Base-by-base conservation (phyloP, 1,284 basidiomycete genomes). In the Puccinia hordei region DNA sequence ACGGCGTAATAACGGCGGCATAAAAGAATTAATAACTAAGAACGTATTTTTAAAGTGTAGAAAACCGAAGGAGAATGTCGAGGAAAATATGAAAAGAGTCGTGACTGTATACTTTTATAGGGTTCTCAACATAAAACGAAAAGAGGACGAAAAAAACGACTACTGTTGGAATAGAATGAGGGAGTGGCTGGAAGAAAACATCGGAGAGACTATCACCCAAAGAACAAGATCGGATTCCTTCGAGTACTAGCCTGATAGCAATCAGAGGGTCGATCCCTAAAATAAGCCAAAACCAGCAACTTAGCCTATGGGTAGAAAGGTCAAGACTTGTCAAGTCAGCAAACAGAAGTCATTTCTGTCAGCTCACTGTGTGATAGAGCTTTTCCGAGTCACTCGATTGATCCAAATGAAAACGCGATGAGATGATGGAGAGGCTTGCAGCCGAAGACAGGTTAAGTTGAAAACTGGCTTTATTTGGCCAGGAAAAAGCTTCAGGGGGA, bases 101-200 rank as follows among this genome's bases (percentile, higher is more conserved):
- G 35, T 15, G n/a, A 63, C 33, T 63, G 61, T 63, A 41, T 63
- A 63, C 61, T 63, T 63, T 63, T 63, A 12, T n/a, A 17, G 30
- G 61, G 8, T 38, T 19, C 61, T 2, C 5, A 41, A 30, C 30
- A 33, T 41, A 38, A 63, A 13, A 59, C 24, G 27, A 59, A 30
- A 55, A 33, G 57, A 55, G 22, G 3, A 12, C 9, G 24, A 24
- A 19, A 55, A 55, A 55, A 55, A 55, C 53, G n/a, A 55, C 53
- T 13, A 55, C 22, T 3, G 24, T 5, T 24, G 53, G 19, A 24
- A 9, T 24, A 55, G 24, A 27, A 55, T n/a, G 22, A 3, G 35
- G 30, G 41, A 63, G 19, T 17, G 33, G 4, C 19, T 61, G 0
- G 35, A 63, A 41, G 19, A 41, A 41, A 63, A 19, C 22, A 0